Conservation (phyloP, 306 rosid genomes). For the Lablab purpureus region DNA sequence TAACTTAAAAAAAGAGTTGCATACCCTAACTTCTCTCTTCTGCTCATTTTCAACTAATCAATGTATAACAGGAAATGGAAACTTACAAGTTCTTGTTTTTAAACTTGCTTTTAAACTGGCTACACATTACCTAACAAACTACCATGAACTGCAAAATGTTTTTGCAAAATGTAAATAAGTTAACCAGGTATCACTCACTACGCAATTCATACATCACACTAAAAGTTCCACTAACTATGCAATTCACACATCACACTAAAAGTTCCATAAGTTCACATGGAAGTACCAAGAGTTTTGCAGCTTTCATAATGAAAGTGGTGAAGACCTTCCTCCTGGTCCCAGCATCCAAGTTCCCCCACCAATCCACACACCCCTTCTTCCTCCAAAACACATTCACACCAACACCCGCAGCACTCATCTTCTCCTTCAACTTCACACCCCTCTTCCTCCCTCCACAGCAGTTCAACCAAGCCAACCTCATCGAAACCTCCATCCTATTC, state of each 20-base stretch:
- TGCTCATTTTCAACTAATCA: not conserved
- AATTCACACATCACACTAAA: not conserved
- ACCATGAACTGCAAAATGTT: not conserved
- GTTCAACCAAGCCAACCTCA: slow-evolving; percentile 87
- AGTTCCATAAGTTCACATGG: slow-evolving; percentile 29
- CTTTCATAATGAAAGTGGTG: slow-evolving; percentile 62
- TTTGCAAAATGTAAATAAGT: not conserved
- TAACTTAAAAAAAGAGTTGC: not conserved
- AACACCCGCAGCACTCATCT: slow-evolving; percentile 55
- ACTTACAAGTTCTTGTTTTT: not conserved
- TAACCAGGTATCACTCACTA: not conserved
- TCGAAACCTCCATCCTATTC: slow-evolving; percentile 75
- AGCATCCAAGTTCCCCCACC: slow-evolving; percentile 81
- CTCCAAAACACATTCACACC: slow-evolving; percentile 83
- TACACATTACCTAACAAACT: not conserved
- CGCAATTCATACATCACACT: too few species aligned
- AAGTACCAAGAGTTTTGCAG: slow-evolving; percentile 78
- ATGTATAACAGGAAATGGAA: not conserved
- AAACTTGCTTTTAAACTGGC: not conserved
- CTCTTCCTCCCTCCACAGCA: slow-evolving; percentile 65
- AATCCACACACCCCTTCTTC: slow-evolving; percentile 89
- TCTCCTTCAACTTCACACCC: slow-evolving; percentile 86
- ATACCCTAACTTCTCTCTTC: not conserved
- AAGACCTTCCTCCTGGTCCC: slow-evolving; percentile 58
- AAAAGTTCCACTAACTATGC: not conserved